phyloP scores from a whole-genome alignment of 2,329 filamentous ascomycete species.

The Alternaria infectoria region DNA sequence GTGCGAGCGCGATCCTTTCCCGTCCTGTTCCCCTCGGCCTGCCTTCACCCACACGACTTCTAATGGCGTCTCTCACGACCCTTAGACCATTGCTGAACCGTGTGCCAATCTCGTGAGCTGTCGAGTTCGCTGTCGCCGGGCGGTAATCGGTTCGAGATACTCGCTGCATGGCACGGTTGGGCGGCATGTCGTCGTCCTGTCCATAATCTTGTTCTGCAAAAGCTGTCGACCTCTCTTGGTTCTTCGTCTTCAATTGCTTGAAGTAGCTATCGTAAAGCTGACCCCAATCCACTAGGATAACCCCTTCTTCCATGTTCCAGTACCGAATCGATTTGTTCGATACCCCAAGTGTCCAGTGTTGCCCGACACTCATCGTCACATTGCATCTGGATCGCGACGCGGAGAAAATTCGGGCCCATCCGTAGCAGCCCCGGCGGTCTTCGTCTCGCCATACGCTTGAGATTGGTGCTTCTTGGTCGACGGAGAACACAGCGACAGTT shows the following conservation, averaged over 20 bases:
- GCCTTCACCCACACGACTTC: background rate
- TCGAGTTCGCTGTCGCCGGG: background rate
- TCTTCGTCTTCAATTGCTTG: background rate
- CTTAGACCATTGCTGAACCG: background rate
- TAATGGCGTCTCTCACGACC: background rate
- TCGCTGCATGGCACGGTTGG: background rate
- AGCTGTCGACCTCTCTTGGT: background rate
- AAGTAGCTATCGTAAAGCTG: conserved; percentile 12
- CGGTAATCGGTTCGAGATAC: background rate
- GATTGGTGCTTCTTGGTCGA: conserved; percentile 6
- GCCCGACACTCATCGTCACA: conserved; percentile 8
- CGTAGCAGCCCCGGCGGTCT: background rate
- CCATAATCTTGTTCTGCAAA: background rate
- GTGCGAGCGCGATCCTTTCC: background rate
- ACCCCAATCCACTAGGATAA: conserved; percentile 15
- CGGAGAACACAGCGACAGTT: conserved; percentile 16
- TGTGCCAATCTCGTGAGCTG: background rate
- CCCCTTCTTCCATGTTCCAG: conserved; percentile 8
- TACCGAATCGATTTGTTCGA: conserved; percentile 2
- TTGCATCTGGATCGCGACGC: background rate
- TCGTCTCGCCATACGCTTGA: conserved; percentile 3
- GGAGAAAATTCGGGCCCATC: conserved; percentile 1
- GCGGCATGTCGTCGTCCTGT: background rate
- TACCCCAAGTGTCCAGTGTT: conserved; percentile 11
- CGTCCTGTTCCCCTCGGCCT: background rate